phyloP scores from a whole-genome alignment of 345 rosid genomes.

The Syzygium aromaticum region DNA sequence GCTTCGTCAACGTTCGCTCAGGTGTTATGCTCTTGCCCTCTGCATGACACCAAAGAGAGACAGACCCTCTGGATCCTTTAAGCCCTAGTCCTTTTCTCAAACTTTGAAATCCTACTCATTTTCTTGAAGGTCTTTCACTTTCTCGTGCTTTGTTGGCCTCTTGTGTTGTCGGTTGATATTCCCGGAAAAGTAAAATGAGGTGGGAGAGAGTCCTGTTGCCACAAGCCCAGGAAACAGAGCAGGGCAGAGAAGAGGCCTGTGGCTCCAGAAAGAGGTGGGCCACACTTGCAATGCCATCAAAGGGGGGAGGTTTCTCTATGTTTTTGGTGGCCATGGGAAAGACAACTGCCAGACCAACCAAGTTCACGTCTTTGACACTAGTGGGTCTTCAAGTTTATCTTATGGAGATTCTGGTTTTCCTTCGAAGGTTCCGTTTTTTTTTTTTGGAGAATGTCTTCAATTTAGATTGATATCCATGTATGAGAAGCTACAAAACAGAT shows the following conservation, averaged over 20 bases:
- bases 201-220: conserved; percentile 47
- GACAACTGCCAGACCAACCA: conserved; percentile 11
- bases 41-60: background rate
- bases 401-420: background rate
- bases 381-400: conserved; percentile 24
- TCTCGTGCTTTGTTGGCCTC: background rate
- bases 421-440: background rate
- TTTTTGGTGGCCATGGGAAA: conserved; percentile 84
- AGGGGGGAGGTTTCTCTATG: conserved; percentile 81
- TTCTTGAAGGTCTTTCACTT: background rate
- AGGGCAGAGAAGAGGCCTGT: conserved; percentile 4
- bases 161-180: background rate
- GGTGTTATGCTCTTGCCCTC: background rate
- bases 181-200: conserved; percentile 31
- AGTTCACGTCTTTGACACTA: conserved; percentile 75
- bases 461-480: conserved; percentile 49
- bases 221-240: conserved; percentile 20
- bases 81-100: background rate
- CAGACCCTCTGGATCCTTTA: background rate
- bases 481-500: conserved; percentile 47
- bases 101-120: background rate
- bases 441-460: too few relatives aligned
- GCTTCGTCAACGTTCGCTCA: background rate
- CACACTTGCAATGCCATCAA: conserved; percentile 71
- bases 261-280: conserved; percentile 97